Evolutionary conservation across 345 rosid species (phyloP).

Genomic region (Salix arbutifolia): DNA sequence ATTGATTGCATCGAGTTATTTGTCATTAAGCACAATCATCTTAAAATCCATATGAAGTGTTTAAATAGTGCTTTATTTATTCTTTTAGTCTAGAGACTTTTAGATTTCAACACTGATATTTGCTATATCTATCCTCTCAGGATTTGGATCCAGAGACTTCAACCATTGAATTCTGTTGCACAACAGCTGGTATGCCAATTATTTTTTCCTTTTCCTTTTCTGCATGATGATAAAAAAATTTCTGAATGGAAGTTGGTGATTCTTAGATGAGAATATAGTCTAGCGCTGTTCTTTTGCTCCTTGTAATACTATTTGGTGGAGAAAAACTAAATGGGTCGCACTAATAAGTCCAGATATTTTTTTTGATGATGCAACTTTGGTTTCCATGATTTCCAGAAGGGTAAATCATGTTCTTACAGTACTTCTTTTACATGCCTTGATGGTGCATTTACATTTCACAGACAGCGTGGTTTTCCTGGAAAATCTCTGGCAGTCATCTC

Average conservation of each 20-base stretch:
- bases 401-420: not conserved
- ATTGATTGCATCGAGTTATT: not conserved
- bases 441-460: not conserved
- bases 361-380: not conserved
- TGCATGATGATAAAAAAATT: not conserved
- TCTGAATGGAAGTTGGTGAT: not conserved
- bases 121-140: constrained; percentile 31
- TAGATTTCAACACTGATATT: constrained; percentile 7
- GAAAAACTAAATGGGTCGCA: too few relatives aligned
- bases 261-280: not conserved
- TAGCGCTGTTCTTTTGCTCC: not conserved
- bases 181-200: constrained; percentile 71
- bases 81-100: not conserved
- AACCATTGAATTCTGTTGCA: constrained; percentile 64
- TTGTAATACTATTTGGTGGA: too few relatives aligned
- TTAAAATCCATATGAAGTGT: not conserved
- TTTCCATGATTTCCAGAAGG: not conserved
- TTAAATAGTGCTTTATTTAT: not conserved
- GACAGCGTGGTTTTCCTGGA: not conserved
- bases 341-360: too few relatives aligned
- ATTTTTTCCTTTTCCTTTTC: not conserved
- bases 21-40: not conserved
- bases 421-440: not conserved
- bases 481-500: not conserved
- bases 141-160: constrained; percentile 76